Base-by-base conservation (phyloP, 805 yeast species). In the Teunomyces aglyptinius region DNA sequence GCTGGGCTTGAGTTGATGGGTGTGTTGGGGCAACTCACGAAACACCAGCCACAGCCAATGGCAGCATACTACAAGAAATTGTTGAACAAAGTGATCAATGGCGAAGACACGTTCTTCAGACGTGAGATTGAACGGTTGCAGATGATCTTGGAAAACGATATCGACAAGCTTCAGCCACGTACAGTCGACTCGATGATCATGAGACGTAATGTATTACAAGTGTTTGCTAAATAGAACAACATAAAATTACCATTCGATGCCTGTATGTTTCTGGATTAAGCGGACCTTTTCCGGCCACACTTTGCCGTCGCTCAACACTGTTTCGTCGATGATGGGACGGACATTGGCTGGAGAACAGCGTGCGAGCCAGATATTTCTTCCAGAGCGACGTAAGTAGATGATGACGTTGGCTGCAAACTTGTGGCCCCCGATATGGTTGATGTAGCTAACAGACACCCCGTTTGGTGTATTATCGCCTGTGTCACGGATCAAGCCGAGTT, bases 371-470 rank as follows among this genome's bases (percentile, higher is more conserved):
- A 90, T 78, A 48, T 84, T 82, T 53, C 87, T 86, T 5, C 94
- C 95, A 8, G 79, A 68, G 13, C 53, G 45, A 52, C 77, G 82
- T 52, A 82, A 68, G 60, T 89, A 90, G 12, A 92, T 79, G 43
- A 89, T 75, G 3, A 89, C 86, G 63, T 92, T 92, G 2, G 97
- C 97, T 1, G 94, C 89, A 65, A 74, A 94, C 64, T 94, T 94
- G 67, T 92, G 99, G 4, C 98, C 98, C 5, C 99, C 99, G 22
- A 92, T 86, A 64, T 92, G 99, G 58, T 88, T 90, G 26, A 86
- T 78, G 55, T 64, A 90, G 1, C 77, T 71, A 2, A 90, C 89
- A 5, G 71, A 69, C 1, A 85, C 88, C 5, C 97, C 98, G 27
- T 76, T 83, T 0, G 87, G 82, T 45, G 90, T 76, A 41, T 73